Percentiles rank a stretch among this genome's conserved stretches.
phyloP scores from a whole-genome alignment of 305 asterid genomes.

The Solanum hybrid region DNA sequence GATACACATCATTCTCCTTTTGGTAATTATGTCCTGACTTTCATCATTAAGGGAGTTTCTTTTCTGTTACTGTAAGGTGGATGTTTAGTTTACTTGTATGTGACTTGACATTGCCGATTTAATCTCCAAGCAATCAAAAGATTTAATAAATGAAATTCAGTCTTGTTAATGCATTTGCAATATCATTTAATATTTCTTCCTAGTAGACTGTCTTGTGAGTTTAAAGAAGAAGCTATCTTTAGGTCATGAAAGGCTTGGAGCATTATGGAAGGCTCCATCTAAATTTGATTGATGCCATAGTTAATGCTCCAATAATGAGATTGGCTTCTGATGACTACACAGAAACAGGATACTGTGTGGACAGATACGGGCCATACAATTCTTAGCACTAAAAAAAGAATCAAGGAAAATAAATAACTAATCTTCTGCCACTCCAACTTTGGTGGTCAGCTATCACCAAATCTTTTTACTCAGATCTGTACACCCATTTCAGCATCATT shows the following conservation, averaged over 20 bases:
- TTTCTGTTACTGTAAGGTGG: not conserved
- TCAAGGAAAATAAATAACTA: not conserved
- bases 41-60: not conserved
- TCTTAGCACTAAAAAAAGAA: conserved; percentile 1
- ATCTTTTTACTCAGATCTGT: not conserved
- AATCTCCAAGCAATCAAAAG: not conserved
- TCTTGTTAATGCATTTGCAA: not conserved
- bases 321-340: conserved; percentile 99
- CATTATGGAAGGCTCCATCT: conserved; percentile 53
- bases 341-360: conserved; percentile 77
- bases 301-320: conserved; percentile 64
- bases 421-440: not conserved
- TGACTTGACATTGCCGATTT: not conserved
- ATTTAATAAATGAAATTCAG: not conserved
- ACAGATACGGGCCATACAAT: conserved; percentile 94
- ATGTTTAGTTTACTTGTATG: not conserved
- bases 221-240: not conserved
- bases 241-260: conserved; percentile 30
- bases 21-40: not conserved
- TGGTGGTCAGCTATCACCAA: not conserved
- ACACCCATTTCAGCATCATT: not conserved
- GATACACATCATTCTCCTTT: not conserved
- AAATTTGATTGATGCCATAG: conserved; percentile 49
- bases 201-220: not conserved
- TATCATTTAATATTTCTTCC: not conserved